These are phyloP conservation scores for Thalassiosira mediterranea DNA, from an alignment of 352 stramenopile species.

Conservation along the genomic window DNA sequence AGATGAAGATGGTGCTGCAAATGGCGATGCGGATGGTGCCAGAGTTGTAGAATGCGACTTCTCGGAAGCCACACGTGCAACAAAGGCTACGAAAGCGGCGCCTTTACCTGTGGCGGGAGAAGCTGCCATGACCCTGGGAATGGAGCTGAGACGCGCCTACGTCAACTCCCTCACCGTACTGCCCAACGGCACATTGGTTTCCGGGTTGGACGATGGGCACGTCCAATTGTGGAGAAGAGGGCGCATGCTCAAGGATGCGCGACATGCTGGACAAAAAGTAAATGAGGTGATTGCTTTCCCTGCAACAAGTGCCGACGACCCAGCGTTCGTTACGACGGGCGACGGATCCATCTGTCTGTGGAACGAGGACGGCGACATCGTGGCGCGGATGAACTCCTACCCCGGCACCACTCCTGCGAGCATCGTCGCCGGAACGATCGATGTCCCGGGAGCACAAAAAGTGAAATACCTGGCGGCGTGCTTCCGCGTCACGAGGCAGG, in stretches of 20 bases:
- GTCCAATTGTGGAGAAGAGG: conserved; percentile 61
- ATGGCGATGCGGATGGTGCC: background rate
- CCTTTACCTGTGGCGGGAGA: conserved; percentile 20
- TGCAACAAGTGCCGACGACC: background rate
- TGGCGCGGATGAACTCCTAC: conserved; percentile 16
- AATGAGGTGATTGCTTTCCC: conserved; percentile 46
- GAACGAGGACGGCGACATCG: conserved; percentile 30
- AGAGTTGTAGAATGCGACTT: too few species aligned
- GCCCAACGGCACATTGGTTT: conserved; percentile 52
- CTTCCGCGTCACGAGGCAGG: conserved; percentile 47
- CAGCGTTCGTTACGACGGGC: conserved; percentile 53
- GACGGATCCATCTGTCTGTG: conserved; percentile 51
- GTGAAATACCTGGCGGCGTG: conserved; percentile 49
- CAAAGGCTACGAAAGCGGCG: background rate
- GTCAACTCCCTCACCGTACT: conserved; percentile 64
- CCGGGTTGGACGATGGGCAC: conserved; percentile 60
- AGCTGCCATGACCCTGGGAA: conserved; percentile 61
- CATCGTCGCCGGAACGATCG: conserved; percentile 17
- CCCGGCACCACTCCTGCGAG: conserved; percentile 46
- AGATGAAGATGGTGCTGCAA: too few species aligned
- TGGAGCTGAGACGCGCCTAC: conserved; percentile 62
- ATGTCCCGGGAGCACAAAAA: background rate
- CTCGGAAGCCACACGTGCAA: background rate
- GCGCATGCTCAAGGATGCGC: conserved; percentile 35
- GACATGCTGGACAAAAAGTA: conserved; percentile 35